Base-by-base conservation (phyloP, 768 basidiomycete species). In the Trametes gibbosa region DNA sequence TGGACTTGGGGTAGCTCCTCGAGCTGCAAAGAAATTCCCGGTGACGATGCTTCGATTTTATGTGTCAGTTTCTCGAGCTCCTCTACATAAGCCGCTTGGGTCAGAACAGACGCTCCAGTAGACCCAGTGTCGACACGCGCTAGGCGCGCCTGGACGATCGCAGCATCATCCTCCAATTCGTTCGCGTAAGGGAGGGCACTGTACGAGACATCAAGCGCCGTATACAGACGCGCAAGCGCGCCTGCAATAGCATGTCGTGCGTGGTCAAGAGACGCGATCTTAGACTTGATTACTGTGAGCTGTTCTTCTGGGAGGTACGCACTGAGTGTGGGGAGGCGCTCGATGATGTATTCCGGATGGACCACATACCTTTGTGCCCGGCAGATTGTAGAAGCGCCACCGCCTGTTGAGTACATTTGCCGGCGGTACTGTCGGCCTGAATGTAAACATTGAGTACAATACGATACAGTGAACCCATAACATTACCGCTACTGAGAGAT, bases 161-260 rank as follows among this genome's bases (percentile, higher is more conserved):
- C 43, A 3, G 61, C 56, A 5, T 59, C 52, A 2, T 35, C 56
- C 21, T 63, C 24, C 3, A 65, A 25, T 16, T 60, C 59, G 21
- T 17, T 16, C 10, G 46, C 40, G 1, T 3, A 9, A 10, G 53
- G 64, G 14, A 65, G 34, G 10, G 58, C 35, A 10, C 13, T 10
- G 34, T 59, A 50, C 2, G 24, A 52, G 17, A 52, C 52, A 25
- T 60, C 61, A 23, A 65, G 52, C 1, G 40, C 4, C 8, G n/a
- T 29, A 29, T 58, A 52, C 2, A 55, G 63, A 1, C 40, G 59
- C n/a, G 64, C 37, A 16, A 65, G 52, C 29, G 63, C 24, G 10
- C 29, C 35, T 12, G 43, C 27, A 7, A 62, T 24, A 1, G 63
- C 37, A 10, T 14, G 6, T 12, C 60, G 60, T 1, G 45, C 54